Percentiles rank a stretch among this genome's conserved stretches.
These are phyloP conservation scores for Neostapfia colusana DNA, from an alignment of 176 grass and related monocot species.

Conservation along the genomic window DNA sequence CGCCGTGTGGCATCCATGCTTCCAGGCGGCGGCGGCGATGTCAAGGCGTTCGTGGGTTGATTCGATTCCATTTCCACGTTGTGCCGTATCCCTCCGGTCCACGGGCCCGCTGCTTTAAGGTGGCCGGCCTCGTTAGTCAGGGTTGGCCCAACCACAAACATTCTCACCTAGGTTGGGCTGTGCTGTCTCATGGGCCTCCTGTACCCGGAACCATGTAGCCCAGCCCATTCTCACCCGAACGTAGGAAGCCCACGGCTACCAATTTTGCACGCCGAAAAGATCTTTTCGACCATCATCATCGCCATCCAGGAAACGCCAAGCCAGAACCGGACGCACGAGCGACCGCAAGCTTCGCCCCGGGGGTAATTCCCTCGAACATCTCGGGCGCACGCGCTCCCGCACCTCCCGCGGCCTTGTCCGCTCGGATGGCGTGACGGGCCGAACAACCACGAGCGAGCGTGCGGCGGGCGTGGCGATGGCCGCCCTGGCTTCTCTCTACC, in stretches of 20 bases:
- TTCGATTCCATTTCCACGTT: not conserved
- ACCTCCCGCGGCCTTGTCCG: conserved; percentile 12
- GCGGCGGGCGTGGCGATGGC: not conserved
- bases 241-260: conserved; percentile 5
- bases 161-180: not conserved
- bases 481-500: conserved; percentile 35
- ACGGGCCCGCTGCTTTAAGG: no score
- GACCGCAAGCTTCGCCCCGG: not conserved
- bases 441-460: not conserved
- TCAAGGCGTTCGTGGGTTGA: not conserved
- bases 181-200: not conserved
- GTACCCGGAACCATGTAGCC: not conserved
- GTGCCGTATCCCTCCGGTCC: not conserved
- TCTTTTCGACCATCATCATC: not conserved
- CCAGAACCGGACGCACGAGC: not conserved
- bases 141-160: not conserved
- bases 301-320: not conserved
- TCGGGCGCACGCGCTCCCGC: not conserved
- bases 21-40: not conserved
- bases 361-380: conserved; percentile 43
- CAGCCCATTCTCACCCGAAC: not conserved
- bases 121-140: not conserved
- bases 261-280: conserved; percentile 6
- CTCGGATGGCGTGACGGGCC: conserved; percentile 29
- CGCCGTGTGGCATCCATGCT: no score